Percentiles rank a stretch among this genome's conserved stretches.
These are phyloP conservation scores for Astraeus odoratus DNA, from an alignment of 768 basidiomycete species.

Conservation along the genomic window DNA sequence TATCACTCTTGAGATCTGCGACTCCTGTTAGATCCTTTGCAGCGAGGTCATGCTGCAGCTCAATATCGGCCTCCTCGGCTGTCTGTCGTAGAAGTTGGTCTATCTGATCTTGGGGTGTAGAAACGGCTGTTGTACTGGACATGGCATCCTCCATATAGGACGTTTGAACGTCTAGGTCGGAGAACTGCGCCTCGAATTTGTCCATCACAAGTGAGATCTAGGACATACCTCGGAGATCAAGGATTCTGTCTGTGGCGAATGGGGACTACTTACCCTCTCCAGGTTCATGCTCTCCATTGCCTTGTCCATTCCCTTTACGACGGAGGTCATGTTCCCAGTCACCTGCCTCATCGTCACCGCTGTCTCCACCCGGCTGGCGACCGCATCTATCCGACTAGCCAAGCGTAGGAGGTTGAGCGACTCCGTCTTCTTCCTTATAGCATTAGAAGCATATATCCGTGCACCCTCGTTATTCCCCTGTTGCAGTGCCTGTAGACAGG, in stretches of 20 bases:
- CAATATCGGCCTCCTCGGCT: constrained; percentile 95
- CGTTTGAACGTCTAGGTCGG: constrained; percentile 96
- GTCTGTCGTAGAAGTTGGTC: constrained; percentile 88
- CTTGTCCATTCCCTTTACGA: constrained; percentile 97
- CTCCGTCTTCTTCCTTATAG: constrained; percentile 97
- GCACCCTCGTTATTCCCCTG: constrained; percentile 97
- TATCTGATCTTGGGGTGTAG: constrained; percentile 96
- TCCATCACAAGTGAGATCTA: constrained; percentile 99
- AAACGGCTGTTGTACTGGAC: constrained; percentile 84
- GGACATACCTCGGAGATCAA: neutral
- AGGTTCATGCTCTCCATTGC: constrained; percentile 99
- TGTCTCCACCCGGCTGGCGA: constrained; percentile 94
- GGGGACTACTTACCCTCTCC: constrained; percentile 61
- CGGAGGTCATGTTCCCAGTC: constrained; percentile 93
- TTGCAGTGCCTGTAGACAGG: constrained; percentile 67
- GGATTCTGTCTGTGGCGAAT: neutral
- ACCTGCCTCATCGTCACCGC: constrained; percentile 97
- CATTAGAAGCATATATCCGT: constrained; percentile 95
- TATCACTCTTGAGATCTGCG: constrained; percentile 51
- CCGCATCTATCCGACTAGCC: constrained; percentile 91
- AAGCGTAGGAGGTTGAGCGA: constrained; percentile 85
- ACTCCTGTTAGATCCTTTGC: constrained; percentile 47
- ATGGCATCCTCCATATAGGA: constrained; percentile 98
- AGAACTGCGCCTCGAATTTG: constrained; percentile 95
- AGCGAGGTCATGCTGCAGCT: constrained; percentile 86